Evolutionary conservation across 306 rosid genomes (phyloP).

Genomic region (Psophocarpus tetragonolobus): DNA sequence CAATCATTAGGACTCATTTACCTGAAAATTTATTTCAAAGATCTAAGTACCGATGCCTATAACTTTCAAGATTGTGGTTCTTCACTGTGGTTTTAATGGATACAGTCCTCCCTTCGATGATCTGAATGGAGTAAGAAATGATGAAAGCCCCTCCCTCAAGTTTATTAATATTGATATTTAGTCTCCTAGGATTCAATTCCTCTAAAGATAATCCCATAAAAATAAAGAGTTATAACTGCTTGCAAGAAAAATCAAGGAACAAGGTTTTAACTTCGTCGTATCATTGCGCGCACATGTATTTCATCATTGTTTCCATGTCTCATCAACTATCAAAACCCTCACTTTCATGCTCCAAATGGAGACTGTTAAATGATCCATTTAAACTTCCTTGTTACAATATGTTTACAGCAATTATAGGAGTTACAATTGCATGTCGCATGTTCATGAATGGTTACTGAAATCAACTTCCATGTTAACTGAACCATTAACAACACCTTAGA

Average conservation of each 20-base stretch:
- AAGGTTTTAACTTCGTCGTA: not conserved
- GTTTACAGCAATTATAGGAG: too few relatives aligned
- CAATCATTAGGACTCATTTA: too few relatives aligned
- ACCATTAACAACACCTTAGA: not conserved
- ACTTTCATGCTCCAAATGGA: not conserved
- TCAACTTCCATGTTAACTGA: too few relatives aligned
- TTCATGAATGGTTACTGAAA: too few relatives aligned
- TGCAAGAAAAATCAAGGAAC: not conserved
- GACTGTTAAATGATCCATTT: not conserved
- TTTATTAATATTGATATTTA: not conserved
- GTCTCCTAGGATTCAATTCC: not conserved
- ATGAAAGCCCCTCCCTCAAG: conserved; percentile 4
- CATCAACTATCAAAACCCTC: not conserved
- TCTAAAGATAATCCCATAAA: not conserved
- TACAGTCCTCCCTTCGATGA: too few relatives aligned
- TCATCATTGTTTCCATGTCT: not conserved
- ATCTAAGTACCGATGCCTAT: too few relatives aligned
- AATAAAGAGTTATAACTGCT: not conserved
- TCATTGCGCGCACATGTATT: not conserved
- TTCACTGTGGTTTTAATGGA: too few relatives aligned
- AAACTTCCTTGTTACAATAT: not conserved
- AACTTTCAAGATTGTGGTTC: too few relatives aligned
- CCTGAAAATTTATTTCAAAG: too few relatives aligned
- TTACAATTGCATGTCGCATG: too few relatives aligned
- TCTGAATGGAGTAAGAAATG: not conserved